phyloP scores from a whole-genome alignment of 768 basidiomycete species.

The Tricholoma terreum region DNA sequence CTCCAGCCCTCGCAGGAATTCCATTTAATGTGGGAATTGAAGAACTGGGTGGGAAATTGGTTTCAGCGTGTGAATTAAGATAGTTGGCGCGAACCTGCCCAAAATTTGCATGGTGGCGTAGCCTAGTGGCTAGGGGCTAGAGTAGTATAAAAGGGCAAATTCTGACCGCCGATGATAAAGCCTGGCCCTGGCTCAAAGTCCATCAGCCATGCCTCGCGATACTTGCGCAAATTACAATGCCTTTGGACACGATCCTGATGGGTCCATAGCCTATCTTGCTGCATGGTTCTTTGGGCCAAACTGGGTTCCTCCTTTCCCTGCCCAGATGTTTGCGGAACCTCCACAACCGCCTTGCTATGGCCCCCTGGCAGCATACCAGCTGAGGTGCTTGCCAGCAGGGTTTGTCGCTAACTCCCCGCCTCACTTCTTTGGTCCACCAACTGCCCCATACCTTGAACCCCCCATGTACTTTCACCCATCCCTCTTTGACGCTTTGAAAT shows the following conservation, averaged over 20 bases:
- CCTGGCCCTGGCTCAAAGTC: no score
- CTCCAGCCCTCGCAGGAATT: no score
- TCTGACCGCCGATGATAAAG: no score
- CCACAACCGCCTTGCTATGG: conserved; percentile 2
- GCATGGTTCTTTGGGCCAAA: background rate
- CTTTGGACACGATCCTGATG: conserved; percentile 2
- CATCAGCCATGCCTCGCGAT: background rate
- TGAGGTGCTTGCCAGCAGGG: background rate
- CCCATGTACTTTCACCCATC: background rate
- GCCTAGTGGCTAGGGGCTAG: no score
- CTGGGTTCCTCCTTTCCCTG: background rate
- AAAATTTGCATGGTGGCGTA: no score
- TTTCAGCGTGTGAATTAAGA: no score
- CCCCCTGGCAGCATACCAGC: conserved; percentile 2
- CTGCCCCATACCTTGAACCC: background rate
- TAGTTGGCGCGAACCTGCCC: no score
- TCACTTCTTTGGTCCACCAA: background rate
- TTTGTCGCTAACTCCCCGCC: background rate
- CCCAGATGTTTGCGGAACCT: background rate
- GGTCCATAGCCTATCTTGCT: background rate
- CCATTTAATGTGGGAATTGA: no score
- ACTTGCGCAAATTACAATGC: background rate
- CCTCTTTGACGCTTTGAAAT: background rate
- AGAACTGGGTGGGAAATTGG: no score
- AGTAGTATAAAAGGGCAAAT: background rate